These are phyloP conservation scores for Cutaneotrichosporon cavernicola DNA, from an alignment of 1,284 basidiomycete genomes.

Conservation along the genomic window DNA sequence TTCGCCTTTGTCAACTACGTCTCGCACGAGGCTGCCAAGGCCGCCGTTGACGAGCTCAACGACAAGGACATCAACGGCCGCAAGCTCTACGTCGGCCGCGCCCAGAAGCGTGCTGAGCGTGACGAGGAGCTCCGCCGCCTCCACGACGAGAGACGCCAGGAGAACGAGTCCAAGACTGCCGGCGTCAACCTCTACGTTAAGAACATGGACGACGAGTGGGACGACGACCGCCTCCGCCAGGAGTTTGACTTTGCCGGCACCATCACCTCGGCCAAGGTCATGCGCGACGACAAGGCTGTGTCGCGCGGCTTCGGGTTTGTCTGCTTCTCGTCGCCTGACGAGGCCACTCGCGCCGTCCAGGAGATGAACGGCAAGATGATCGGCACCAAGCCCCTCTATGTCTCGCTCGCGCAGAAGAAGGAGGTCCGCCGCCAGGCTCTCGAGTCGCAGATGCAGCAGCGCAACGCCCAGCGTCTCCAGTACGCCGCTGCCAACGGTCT, in stretches of 20 bases:
- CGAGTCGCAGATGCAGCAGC: constrained; percentile 96
- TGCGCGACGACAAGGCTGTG: constrained; percentile 85
- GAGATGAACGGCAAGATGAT: constrained; percentile 99
- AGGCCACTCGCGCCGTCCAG: constrained; percentile 98
- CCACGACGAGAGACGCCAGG: constrained; percentile 94
- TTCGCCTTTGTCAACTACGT: constrained; percentile 99
- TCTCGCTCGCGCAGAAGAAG: constrained; percentile 96
- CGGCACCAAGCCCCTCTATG: constrained; percentile 96
- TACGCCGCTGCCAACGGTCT: constrained; percentile 84
- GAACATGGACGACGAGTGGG: constrained; percentile 85
- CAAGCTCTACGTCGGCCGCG: constrained; percentile 93
- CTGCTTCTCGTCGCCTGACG: constrained; percentile 97
- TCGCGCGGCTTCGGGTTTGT: constrained; percentile 96
- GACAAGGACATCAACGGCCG: constrained; percentile 82
- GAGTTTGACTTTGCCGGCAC: constrained; percentile 97
- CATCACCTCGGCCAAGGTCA: constrained; percentile 98
- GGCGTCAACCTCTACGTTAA: constrained; percentile 99
- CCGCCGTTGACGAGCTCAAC: constrained; percentile 86
- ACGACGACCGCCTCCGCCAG: constrained; percentile 88
- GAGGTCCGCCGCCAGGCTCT: constrained; percentile 98
- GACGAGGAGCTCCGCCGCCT: constrained; percentile 93
- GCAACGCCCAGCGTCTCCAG: constrained; percentile 85
- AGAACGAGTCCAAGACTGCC: constrained; percentile 97
- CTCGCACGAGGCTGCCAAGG: constrained; percentile 84
- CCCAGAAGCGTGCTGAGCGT: constrained; percentile 98